Evolutionary conservation across 768 basidiomycete genomes (phyloP).

Genomic region (Goffeauzyma gilvescens): DNA sequence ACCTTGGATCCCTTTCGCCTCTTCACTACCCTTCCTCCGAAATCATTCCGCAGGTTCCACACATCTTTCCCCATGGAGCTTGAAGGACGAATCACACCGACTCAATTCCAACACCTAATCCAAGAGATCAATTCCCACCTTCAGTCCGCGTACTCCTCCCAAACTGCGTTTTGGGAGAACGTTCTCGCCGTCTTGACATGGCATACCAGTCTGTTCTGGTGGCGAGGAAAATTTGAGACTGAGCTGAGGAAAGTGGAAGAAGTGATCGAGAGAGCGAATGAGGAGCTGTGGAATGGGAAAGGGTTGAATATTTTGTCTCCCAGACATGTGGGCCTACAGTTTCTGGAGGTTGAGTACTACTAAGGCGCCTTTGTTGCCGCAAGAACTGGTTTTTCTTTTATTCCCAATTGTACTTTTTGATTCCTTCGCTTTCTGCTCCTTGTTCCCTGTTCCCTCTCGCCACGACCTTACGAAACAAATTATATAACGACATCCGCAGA

Average conservation of each 20-base stretch:
- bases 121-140: slow-evolving; percentile 76
- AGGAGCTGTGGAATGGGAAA: slow-evolving; percentile 55
- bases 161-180: slow-evolving; percentile 58
- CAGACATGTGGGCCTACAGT: slow-evolving; percentile 64
- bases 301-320: slow-evolving; percentile 82
- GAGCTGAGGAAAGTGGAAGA: slow-evolving; percentile 53
- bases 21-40: too few species aligned
- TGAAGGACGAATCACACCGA: slow-evolving; percentile 78
- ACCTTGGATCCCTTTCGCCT: background rate
- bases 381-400: too few species aligned
- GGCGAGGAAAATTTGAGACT: slow-evolving; percentile 66
- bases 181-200: slow-evolving; percentile 56
- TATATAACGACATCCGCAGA: too few species aligned
- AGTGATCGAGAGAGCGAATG: slow-evolving; percentile 51
- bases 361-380: too few species aligned
- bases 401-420: too few species aligned
- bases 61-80: slow-evolving; percentile 77
- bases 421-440: too few species aligned
- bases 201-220: slow-evolving; percentile 54
- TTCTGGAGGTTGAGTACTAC: too few species aligned
- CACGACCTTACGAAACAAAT: too few species aligned
- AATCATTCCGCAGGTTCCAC: slow-evolving; percentile 52
- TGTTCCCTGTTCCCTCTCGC: too few species aligned
- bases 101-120: slow-evolving; percentile 72
- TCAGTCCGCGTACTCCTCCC: slow-evolving; percentile 64